These are phyloP conservation scores for Diplodia sapinea DNA, from an alignment of 2,329 filamentous ascomycete genomes.

Conservation along the genomic window DNA sequence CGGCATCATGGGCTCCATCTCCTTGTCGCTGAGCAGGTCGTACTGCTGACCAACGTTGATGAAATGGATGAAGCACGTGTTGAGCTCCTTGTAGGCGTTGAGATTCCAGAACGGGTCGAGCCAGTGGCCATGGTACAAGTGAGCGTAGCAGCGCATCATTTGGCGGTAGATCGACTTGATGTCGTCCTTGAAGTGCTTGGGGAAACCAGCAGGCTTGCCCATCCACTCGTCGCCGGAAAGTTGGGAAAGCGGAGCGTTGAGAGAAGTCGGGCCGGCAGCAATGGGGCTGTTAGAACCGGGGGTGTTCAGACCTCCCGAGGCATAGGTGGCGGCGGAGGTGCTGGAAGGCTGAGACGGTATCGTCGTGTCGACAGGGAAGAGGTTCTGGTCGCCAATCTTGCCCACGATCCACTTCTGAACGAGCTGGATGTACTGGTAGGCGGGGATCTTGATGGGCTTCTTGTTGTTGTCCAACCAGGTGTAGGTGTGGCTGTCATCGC, in stretches of 20 bases:
- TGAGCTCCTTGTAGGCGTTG: conserved; percentile 56
- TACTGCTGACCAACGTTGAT: conserved; percentile 75
- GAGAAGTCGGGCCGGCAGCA: conserved; percentile 52
- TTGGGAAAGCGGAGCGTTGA: conserved; percentile 64
- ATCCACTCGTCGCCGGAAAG: conserved; percentile 77
- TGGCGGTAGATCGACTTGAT: conserved; percentile 72
- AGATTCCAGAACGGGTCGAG: conserved; percentile 58
- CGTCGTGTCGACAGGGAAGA: conserved; percentile 87
- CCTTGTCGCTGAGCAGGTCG: conserved; percentile 77
- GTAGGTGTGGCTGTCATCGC: conserved; percentile 75
- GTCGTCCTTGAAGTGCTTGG: conserved; percentile 65
- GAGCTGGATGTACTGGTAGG: conserved; percentile 90
- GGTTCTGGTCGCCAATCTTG: conserved; percentile 87
- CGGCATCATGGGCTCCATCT: conserved; percentile 94
- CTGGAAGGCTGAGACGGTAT: conserved; percentile 59
- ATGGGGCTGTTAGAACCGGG: conserved; percentile 51
- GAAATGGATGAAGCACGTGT: conserved; percentile 61
- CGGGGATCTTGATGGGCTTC: conserved; percentile 89
- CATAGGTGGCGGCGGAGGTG: conserved; percentile 64
- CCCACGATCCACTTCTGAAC: conserved; percentile 97
- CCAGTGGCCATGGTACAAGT: conserved; percentile 61
- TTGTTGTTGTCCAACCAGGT: conserved; percentile 92
- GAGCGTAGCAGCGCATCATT: conserved; percentile 62
- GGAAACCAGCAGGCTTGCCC: conserved; percentile 81
- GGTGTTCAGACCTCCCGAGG: conserved; percentile 59